Base-by-base conservation (phyloP, 345 rosid genomes). In the Dovyalis caffra region DNA sequence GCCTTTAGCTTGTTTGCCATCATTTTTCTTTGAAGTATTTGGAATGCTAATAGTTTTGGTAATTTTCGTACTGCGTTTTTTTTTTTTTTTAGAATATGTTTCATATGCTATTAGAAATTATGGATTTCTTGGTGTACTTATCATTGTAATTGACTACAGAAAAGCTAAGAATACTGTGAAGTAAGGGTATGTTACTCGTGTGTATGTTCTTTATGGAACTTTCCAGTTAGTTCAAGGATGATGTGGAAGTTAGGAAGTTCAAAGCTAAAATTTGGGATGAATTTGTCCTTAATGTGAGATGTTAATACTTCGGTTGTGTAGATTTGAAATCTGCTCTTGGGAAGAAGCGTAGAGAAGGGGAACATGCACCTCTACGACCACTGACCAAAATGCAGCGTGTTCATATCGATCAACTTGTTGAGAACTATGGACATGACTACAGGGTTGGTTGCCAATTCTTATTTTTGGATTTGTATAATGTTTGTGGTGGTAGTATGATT, bases 321-420 rank as follows among this genome's bases (percentile, higher is more conserved):
- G 99, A 95, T 85, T 82, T 95, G 76, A 92, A 92, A 87, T 81
- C 90, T 11, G 98, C 95, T 6, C 83, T 95, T 33, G 97, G 99
- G 70, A 95, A 92, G 87, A 90, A 90, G 78, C 81, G 98, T 66
- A 95, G 80, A 76, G 97, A 91, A 75, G 97, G 99, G n/a, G 87
- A 91, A 77, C 77, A 83, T 63, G 91, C 93, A 2, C 88, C 89
- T 74, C 79, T 80, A 74, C 92, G 89, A 76, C 98, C 98, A 0
- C 84, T 95, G 83, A 95, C 97, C 9, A 80, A 86, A 8, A 88
- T 88, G 83, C 99, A 93, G 72, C 94, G 98, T 3, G 74, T 76
- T 57, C 89, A 86, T 81, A 49, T 89, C 0, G 64, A 90, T 25
- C 89, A 81, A 25, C 73, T 95, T 78, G 51, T 91, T 5, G 94